phyloP scores from a whole-genome alignment of 768 basidiomycete species.

The Obba rivulosa region DNA sequence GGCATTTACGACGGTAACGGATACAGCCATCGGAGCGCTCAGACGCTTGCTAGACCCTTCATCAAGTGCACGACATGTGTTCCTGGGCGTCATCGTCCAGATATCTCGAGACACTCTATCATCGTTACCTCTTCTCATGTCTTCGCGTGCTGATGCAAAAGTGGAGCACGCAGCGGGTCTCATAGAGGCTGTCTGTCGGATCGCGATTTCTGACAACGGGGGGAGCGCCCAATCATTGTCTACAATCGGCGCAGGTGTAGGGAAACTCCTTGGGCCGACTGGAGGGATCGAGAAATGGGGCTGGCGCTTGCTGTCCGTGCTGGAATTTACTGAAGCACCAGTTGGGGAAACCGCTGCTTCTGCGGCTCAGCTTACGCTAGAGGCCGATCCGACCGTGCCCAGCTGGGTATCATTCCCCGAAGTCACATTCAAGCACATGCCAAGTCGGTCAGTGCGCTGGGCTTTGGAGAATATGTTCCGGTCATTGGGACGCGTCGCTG shows the following conservation, averaged over 20 bases:
- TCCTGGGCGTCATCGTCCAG: constrained; percentile 54
- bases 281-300: constrained; percentile 93
- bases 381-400: constrained; percentile 35
- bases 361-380: constrained; percentile 51
- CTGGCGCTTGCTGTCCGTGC: constrained; percentile 75
- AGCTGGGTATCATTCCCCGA: constrained; percentile 49
- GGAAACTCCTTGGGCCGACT: constrained; percentile 67
- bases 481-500: constrained; percentile 61
- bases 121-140: constrained; percentile 67
- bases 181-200: constrained; percentile 64
- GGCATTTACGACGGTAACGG: constrained; percentile 46
- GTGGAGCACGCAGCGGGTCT: constrained; percentile 64
- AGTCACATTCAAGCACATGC: constrained; percentile 48
- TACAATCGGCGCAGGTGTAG: constrained; percentile 48
- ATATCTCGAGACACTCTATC: constrained; percentile 61
- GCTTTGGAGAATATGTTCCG: constrained; percentile 70
- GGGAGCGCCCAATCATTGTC: constrained; percentile 18
- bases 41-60: constrained; percentile 36
- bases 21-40: constrained; percentile 42
- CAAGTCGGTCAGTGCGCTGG: constrained; percentile 43
- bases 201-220: constrained; percentile 26
- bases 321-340: constrained; percentile 64
- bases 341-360: constrained; percentile 43
- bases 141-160: constrained; percentile 67
- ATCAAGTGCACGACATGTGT: constrained; percentile 37